Conservation (phyloP, 2,329 filamentous ascomycete genomes). For the Aspergillus ochraceoroseus region DNA sequence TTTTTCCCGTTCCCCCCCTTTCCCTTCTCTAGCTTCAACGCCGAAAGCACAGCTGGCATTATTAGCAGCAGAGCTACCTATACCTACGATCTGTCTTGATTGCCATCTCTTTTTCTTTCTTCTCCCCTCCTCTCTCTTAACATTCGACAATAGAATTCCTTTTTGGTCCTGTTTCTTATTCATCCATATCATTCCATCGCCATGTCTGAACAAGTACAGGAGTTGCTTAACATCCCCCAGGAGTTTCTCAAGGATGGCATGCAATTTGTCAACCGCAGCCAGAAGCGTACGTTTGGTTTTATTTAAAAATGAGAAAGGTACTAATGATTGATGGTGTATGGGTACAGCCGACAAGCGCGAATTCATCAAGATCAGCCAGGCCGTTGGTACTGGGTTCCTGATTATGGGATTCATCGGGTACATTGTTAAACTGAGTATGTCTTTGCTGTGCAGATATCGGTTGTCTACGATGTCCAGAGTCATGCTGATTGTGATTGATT, state of each 20-base stretch:
- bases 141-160: too few species aligned
- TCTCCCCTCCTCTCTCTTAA: not conserved
- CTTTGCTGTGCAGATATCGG: not conserved
- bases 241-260: slow-evolving; percentile 24
- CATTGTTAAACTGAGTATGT: slow-evolving; percentile 56
- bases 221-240: slow-evolving; percentile 24
- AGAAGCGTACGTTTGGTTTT: slow-evolving; percentile 21
- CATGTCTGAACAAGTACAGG: slow-evolving; percentile 25
- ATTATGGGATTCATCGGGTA: slow-evolving; percentile 57
- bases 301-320: not conserved
- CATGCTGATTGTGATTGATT: not conserved
- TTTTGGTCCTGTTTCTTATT: too few species aligned
- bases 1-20: not conserved
- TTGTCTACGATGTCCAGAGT: too few species aligned
- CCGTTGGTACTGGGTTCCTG: slow-evolving; percentile 56
- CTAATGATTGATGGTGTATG: too few species aligned
- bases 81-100: not conserved
- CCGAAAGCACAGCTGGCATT: slow-evolving; percentile 17
- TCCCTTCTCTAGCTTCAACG: slow-evolving; percentile 7
- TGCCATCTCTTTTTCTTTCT: slow-evolving; percentile 1
- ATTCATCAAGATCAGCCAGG: slow-evolving; percentile 58
- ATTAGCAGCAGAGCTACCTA: not conserved
- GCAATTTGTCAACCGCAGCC: slow-evolving; percentile 23
- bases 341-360: slow-evolving; percentile 54
- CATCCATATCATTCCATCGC: slow-evolving; percentile 3